Conservation (phyloP, 805 yeast genomes). For the Saccharomycopsis vini region DNA sequence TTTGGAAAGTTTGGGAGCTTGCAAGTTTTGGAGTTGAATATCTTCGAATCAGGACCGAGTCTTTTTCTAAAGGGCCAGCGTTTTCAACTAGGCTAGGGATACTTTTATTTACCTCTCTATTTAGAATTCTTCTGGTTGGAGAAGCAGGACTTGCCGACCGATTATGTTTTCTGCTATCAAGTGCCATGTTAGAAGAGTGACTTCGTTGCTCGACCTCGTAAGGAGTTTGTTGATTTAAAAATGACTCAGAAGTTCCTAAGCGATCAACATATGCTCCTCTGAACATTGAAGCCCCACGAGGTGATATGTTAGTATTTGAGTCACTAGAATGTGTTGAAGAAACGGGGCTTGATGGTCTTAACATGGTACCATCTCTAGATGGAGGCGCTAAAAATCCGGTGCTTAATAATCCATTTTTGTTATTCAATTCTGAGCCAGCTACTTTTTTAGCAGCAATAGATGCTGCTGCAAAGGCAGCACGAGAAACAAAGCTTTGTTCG, state of each 20-base stretch:
- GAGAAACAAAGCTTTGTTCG: background rate
- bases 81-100: too few relatives aligned
- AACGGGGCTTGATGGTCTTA: constrained; percentile 10
- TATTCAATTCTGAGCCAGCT: constrained; percentile 9
- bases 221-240: background rate
- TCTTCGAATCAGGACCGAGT: too few relatives aligned
- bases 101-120: too few relatives aligned
- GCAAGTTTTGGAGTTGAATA: too few relatives aligned
- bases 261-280: background rate
- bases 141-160: too few relatives aligned
- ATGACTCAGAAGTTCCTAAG: background rate
- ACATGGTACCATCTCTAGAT: background rate
- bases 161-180: background rate
- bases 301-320: background rate
- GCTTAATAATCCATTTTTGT: background rate
- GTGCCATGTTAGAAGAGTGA: background rate
- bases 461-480: constrained; percentile 13
- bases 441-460: constrained; percentile 13
- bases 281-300: background rate
- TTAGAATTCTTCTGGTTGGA: too few relatives aligned
- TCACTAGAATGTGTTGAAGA: background rate
- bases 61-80: too few relatives aligned
- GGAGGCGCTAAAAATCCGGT: constrained; percentile 15
- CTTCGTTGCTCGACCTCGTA: background rate
- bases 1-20: too few relatives aligned